Evolutionary conservation across 176 grass and related monocot species (phyloP).

Genomic region (Urochloa ruziziensis): DNA sequence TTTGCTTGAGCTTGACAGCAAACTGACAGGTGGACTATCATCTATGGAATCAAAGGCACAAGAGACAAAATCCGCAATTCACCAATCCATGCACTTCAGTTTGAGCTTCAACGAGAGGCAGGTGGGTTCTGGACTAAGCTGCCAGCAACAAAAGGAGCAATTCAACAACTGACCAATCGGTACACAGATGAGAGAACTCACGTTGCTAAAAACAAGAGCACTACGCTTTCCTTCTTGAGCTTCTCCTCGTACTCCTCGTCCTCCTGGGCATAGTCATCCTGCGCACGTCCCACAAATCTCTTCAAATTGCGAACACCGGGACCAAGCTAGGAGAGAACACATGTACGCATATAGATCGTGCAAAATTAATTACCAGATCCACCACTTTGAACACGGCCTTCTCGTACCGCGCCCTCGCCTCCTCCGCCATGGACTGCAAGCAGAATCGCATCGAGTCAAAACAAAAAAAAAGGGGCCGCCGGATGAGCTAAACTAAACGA

Average conservation of each 20-base stretch:
- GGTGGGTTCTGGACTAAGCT: neutral
- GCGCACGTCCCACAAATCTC: neutral
- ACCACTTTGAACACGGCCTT: constrained; percentile 81
- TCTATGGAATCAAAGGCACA: neutral
- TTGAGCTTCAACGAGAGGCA: constrained; percentile 13
- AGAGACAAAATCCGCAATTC: constrained; percentile 16
- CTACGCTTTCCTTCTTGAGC: constrained; percentile 73
- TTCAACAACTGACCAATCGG: neutral
- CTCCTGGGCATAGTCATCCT: constrained; percentile 90
- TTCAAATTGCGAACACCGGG: constrained; percentile 3
- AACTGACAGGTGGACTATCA: neutral
- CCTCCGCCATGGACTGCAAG: constrained; percentile 63
- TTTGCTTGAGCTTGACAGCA: constrained; percentile 2
- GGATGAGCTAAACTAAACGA: neutral
- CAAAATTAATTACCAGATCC: constrained; percentile 80
- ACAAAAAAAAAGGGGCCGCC: neutral
- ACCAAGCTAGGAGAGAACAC: neutral
- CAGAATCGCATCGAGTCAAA: constrained; percentile 4
- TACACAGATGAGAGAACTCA: constrained; percentile 22
- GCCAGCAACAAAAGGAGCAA: neutral
- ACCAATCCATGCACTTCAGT: neutral
- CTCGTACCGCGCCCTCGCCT: constrained; percentile 79
- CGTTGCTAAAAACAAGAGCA: constrained; percentile 85
- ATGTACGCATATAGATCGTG: constrained; percentile 18
- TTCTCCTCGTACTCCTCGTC: constrained; percentile 82